These are phyloP conservation scores for Verticillium longisporum DNA, from an alignment of 2,329 filamentous ascomycete species.

Conservation along the genomic window DNA sequence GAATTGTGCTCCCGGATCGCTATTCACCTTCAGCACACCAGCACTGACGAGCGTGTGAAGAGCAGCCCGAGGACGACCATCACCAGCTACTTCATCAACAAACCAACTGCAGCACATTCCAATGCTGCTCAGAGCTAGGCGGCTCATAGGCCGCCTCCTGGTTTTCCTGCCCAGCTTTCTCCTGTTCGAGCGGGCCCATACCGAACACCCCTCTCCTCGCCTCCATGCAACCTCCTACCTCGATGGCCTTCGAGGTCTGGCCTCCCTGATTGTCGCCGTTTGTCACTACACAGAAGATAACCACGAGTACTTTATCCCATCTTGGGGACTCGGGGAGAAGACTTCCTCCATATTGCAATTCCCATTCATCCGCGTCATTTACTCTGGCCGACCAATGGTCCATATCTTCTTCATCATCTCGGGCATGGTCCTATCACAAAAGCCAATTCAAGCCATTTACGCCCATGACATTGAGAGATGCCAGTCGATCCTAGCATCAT, in stretches of 20 bases:
- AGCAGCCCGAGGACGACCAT: too few species aligned
- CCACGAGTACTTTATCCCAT: slow-evolving; percentile 40
- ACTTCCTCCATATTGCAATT: slow-evolving; percentile 34
- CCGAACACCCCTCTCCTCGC: slow-evolving; percentile 9
- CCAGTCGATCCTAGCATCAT: slow-evolving; percentile 8
- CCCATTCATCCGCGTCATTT: slow-evolving; percentile 22
- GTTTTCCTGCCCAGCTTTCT: slow-evolving; percentile 25
- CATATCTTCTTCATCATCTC: slow-evolving; percentile 29
- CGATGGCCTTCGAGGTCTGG: slow-evolving; percentile 60
- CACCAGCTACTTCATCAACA: background rate
- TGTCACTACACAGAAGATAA: slow-evolving; percentile 42
- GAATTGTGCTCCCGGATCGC: too few species aligned
- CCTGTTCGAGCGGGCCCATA: slow-evolving; percentile 21
- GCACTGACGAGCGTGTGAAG: too few species aligned
- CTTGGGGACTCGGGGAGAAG: slow-evolving; percentile 40
- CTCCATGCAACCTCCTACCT: slow-evolving; percentile 32
- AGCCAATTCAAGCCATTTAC: slow-evolving; percentile 17
- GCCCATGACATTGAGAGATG: slow-evolving; percentile 4
- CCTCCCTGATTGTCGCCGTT: slow-evolving; percentile 58
- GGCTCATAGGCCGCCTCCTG: slow-evolving; percentile 9
- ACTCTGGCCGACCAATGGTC: slow-evolving; percentile 20
- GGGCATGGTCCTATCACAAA: slow-evolving; percentile 25
- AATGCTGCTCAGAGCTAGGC: slow-evolving; percentile 5
- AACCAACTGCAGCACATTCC: background rate
- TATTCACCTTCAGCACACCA: too few species aligned